These are phyloP conservation scores for Fremontodendron californicum DNA, from an alignment of 345 rosid genomes.

Conservation along the genomic window DNA sequence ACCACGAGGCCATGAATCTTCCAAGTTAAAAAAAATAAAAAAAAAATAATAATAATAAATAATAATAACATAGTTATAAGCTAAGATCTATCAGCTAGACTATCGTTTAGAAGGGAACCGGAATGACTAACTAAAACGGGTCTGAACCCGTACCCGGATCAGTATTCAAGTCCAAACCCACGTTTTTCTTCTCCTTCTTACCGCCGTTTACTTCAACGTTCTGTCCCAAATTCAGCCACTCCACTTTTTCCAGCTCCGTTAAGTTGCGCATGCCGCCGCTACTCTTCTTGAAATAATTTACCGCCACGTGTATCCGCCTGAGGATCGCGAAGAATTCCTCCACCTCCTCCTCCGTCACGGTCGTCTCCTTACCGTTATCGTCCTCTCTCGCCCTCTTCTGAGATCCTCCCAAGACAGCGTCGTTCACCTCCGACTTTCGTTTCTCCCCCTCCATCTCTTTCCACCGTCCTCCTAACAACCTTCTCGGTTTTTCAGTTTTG, in stretches of 20 bases:
- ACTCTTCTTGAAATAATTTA: neutral
- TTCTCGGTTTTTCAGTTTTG: neutral
- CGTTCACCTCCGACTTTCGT: neutral
- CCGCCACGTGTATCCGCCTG: neutral
- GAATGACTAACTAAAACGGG: neutral
- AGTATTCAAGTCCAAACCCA: neutral
- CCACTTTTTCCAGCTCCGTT: neutral
- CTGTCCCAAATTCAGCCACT: neutral
- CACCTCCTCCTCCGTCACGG: constrained; percentile 7
- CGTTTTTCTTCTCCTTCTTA: neutral
- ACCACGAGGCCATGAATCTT: neutral
- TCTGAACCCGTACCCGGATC: neutral
- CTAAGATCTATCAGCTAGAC: neutral
- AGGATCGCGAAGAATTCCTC: constrained; percentile 3
- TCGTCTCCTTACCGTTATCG: neutral
- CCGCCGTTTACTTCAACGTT: neutral
- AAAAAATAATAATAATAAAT: neutral
- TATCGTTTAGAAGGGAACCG: neutral
- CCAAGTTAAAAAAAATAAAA: too few relatives aligned
- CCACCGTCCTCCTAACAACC: neutral
- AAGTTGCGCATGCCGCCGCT: neutral
- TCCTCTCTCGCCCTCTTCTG: neutral
- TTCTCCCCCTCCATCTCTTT: neutral
- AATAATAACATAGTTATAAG: neutral
- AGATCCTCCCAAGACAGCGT: neutral